phyloP scores from a whole-genome alignment of 257 asterid species.

The Solanum tarijense region DNA sequence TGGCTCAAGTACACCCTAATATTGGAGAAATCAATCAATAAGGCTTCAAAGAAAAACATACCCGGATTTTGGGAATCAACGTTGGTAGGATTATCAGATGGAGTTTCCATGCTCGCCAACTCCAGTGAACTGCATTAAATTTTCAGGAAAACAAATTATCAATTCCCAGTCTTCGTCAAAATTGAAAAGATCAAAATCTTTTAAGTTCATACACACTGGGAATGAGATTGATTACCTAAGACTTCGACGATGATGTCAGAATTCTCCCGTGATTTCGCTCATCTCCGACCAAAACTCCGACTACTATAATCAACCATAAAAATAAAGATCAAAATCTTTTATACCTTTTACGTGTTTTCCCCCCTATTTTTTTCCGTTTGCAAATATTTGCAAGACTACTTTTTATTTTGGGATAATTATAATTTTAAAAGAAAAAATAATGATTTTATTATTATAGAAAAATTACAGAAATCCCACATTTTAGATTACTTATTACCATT shows the following conservation, averaged over 20 bases:
- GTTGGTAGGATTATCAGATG: conserved; percentile 39
- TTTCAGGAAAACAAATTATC: neutral
- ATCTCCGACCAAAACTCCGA: neutral
- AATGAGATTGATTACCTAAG: neutral
- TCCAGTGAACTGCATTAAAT: neutral
- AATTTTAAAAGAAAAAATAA: too few species aligned
- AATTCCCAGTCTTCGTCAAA: neutral
- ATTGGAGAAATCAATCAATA: neutral
- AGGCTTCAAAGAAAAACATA: neutral
- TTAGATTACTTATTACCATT: too few species aligned
- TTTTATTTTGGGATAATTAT: neutral
- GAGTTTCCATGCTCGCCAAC: conserved; percentile 30
- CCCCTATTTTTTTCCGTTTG: neutral
- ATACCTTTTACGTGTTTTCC: neutral
- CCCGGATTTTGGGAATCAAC: conserved; percentile 43
- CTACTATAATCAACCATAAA: neutral
- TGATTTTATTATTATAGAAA: too few species aligned
- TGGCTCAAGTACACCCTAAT: neutral
- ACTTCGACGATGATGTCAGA: neutral
- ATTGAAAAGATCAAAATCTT: neutral
- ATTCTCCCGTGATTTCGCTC: neutral
- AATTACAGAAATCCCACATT: too few species aligned
- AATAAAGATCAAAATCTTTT: neutral
- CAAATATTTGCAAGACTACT: neutral
- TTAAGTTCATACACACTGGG: neutral